Evolutionary conservation across 352 stramenopile species (phyloP), one percentile per base, ranked within the genome.

Genomic region (Phytophthora palmivora): DNA sequence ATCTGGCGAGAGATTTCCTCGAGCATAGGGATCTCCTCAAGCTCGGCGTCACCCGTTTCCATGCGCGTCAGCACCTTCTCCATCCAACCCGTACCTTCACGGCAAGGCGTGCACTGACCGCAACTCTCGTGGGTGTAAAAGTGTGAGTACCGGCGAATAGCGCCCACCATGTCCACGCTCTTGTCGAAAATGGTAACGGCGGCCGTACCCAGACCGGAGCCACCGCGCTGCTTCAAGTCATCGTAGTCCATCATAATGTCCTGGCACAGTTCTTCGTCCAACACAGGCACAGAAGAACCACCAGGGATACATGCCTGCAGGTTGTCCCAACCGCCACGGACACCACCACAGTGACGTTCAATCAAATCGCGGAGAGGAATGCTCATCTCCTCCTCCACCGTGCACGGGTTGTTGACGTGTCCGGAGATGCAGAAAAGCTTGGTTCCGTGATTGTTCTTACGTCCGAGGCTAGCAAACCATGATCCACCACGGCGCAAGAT

Each of bases 91-190:
- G 97, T 99, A 55, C 97, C 97, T 76, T 99, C 97, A 69, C 97
- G 94, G 86, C 97, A 99, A 38, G 98, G 97, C 37, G 97, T 99
- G 84, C 98, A 99, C 84, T 99, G 97, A 34, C 98, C 98, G 77
- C 98, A 99, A 61, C 95, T 99, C 80, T 99, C 98, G 82, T 99
- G 97, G 73, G 97, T 98, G 94, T 99, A 99, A 70, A 99, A 99
- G 83, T 99, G 97, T 30, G 97, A 96, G 30, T 99, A 88, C 44
- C 97, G 94, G 44, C 97, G 96, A 74, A 99, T 99, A 22, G 96
- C 97, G 45, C 87, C 97, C 22, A 99, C 97, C 97, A 99, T 99
- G 72, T 99, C 98, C 5, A 99, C 97, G 56, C 92, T 97, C 81
- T 99, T 98, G 84, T 99, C 97, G 76, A 99, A 99, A 74, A 99